Evolutionary conservation across 1,284 basidiomycete species (phyloP).

Genomic region (Tremellales sp.): DNA sequence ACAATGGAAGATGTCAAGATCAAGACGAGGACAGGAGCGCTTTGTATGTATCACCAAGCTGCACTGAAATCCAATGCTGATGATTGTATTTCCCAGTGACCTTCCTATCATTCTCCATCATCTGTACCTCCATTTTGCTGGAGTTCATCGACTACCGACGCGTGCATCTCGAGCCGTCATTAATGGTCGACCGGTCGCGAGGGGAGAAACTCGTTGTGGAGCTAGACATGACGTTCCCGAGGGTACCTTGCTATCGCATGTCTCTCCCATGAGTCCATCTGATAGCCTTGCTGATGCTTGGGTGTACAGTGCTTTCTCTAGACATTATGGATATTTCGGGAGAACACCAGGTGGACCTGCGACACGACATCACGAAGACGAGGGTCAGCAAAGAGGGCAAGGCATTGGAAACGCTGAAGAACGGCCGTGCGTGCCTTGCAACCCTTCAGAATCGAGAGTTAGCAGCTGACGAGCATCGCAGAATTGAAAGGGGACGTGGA

Average conservation of each 20-base stretch:
- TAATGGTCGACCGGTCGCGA: constrained; percentile 86
- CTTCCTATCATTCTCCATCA: constrained; percentile 84
- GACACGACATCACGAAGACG: constrained; percentile 84
- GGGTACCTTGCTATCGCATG: constrained; percentile 95
- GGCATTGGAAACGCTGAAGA: constrained; percentile 53
- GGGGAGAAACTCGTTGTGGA: constrained; percentile 90
- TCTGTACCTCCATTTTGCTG: constrained; percentile 82
- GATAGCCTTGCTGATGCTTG: constrained; percentile 4
- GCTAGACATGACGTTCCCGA: constrained; percentile 91
- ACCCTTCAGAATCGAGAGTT: background rate
- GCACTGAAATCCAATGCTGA: background rate
- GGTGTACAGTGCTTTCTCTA: constrained; percentile 71
- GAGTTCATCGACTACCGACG: constrained; percentile 94
- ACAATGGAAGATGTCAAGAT: constrained; percentile 98
- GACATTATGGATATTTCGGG: constrained; percentile 99
- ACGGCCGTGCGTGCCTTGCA: constrained; percentile 28
- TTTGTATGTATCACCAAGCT: constrained; percentile 58
- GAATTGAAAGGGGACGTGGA: constrained; percentile 82
- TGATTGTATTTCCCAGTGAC: constrained; percentile 62
- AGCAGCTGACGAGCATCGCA: background rate
- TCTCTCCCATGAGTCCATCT: constrained; percentile 18
- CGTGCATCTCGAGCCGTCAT: constrained; percentile 79
- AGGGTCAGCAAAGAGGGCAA: constrained; percentile 65
- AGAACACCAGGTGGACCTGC: constrained; percentile 83
- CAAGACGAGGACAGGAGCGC: constrained; percentile 87